Conservation (phyloP, 2,329 filamentous ascomycete species). For the Trichoderma guizhouense region DNA sequence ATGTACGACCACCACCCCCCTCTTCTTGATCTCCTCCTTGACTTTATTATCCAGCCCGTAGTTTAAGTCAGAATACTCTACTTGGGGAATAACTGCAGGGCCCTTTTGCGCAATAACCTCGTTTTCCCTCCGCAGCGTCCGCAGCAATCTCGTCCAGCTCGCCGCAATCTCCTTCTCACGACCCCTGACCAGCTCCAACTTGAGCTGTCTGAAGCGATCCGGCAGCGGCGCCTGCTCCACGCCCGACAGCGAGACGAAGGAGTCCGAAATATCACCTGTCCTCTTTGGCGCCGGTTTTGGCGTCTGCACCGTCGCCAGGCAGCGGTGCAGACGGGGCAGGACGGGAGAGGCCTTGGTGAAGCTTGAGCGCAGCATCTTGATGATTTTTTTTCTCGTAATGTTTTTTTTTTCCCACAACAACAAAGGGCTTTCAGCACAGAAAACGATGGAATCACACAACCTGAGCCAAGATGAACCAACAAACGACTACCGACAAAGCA, state of each 20-base stretch:
- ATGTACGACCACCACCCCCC: conserved; percentile 62
- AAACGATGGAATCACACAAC: neutral
- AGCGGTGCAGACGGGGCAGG: conserved; percentile 11
- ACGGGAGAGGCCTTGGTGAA: conserved; percentile 11
- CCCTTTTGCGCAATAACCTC: conserved; percentile 44
- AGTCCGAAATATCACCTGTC: conserved; percentile 60
- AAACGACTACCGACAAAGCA: neutral
- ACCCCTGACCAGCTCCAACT: conserved; percentile 49
- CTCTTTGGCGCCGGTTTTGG: conserved; percentile 38
- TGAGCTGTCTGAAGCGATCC: conserved; percentile 53
- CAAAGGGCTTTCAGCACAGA: neutral
- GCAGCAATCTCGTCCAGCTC: conserved; percentile 49
- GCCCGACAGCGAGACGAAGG: conserved; percentile 59
- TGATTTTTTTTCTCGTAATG: neutral
- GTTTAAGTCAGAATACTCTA: conserved; percentile 47
- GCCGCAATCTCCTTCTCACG: conserved; percentile 45
- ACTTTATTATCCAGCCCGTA: conserved; percentile 32
- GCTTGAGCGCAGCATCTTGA: conserved; percentile 20
- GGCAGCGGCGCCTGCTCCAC: conserved; percentile 45
- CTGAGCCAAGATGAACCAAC: neutral
- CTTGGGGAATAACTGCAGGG: conserved; percentile 49
- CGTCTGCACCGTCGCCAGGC: conserved; percentile 11
- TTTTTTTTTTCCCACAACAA: neutral
- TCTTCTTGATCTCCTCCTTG: conserved; percentile 53
- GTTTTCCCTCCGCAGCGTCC: conserved; percentile 45